Evolutionary conservation across 2,329 filamentous ascomycete genomes (phyloP), one percentile per base, ranked within the genome.

Genomic region (Phialemonium atrogriseum): DNA sequence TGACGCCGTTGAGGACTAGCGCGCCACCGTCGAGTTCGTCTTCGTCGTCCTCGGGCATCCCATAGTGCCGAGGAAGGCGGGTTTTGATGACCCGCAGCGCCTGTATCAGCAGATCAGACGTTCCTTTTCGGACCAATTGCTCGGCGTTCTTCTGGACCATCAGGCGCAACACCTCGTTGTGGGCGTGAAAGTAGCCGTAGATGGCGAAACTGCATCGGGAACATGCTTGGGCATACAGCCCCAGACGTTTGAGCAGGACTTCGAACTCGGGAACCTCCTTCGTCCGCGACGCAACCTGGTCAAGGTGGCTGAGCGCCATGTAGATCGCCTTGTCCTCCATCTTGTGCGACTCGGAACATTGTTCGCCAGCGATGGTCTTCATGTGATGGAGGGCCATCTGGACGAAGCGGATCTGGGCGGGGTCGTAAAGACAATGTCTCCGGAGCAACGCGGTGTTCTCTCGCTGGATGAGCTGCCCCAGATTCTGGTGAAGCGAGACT

Each of bases 391-490:
- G 66, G 22, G 85, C 62, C 33, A 67, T 65, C 21, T 68, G 63
- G 11, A 87, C 68, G 42, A 94, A 85, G 2, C 60, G 58, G 2
- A 77, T 65, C 47, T 94, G 84, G 19, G 68, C 67, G 2, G 74
- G 72, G 46, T 94, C 87, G 46, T 82, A 84, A 15, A 93, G 66
- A 51, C 82, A 88, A 48, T 93, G 87, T 12, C 81, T 76, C 32
- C 81, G 75, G 27, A 94, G 66, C 15, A 85, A 70, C 2, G 73
- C 44, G 38, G 82, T 77, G 44, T 95, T 95, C 30, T 89, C 79
- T 36, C 66, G 59, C 9, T 70, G 64, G 35, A 94, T 84, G 34
- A 75, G 65, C n/a, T 71, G 60, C 26, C 68, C 59, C 28, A 77
- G 48, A 9, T 77, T 49, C 2, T 56, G 42, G 8, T 9, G 21